Conservation (phyloP, 2,329 filamentous ascomycete species). For the Dactylonectria estremocensis region DNA sequence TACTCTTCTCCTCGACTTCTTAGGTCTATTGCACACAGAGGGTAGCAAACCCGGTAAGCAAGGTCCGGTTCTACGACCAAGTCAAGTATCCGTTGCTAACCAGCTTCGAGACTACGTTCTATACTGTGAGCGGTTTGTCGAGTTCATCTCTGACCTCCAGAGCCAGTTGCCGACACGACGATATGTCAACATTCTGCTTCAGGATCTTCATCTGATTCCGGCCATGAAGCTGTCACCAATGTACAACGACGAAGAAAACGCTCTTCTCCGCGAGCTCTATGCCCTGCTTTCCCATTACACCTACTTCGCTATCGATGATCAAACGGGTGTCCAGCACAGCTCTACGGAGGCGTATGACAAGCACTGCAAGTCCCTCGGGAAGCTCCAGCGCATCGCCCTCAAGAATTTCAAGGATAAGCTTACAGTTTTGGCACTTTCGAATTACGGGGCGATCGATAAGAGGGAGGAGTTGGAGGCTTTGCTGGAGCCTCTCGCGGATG, state of each 20-base stretch:
- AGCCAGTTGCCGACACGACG: constrained; percentile 94
- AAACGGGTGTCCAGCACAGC: constrained; percentile 84
- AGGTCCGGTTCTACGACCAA: neutral
- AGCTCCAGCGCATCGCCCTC: constrained; percentile 82
- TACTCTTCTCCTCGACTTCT: constrained; percentile 86
- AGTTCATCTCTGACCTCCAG: constrained; percentile 90
- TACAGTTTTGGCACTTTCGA: constrained; percentile 91
- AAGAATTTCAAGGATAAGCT: constrained; percentile 91
- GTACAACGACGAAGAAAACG: constrained; percentile 81
- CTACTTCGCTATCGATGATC: constrained; percentile 91
- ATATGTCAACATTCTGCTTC: constrained; percentile 91
- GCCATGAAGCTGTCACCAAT: constrained; percentile 84
- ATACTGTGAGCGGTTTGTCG: constrained; percentile 94
- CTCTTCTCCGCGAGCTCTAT: constrained; percentile 85
- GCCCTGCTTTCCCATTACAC: constrained; percentile 88
- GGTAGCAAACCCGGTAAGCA: constrained; percentile 62
- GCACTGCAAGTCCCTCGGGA: constrained; percentile 84
- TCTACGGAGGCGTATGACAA: constrained; percentile 82
- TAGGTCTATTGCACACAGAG: constrained; percentile 78
- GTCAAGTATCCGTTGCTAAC: constrained; percentile 33
- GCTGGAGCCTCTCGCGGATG: constrained; percentile 79
- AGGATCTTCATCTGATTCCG: constrained; percentile 87
- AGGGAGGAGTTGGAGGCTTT: constrained; percentile 84
- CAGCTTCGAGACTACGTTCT: constrained; percentile 71
- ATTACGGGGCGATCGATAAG: constrained; percentile 90